Base-by-base conservation (phyloP, 2,329 filamentous ascomycete genomes). In the Seiridium cupressi region DNA sequence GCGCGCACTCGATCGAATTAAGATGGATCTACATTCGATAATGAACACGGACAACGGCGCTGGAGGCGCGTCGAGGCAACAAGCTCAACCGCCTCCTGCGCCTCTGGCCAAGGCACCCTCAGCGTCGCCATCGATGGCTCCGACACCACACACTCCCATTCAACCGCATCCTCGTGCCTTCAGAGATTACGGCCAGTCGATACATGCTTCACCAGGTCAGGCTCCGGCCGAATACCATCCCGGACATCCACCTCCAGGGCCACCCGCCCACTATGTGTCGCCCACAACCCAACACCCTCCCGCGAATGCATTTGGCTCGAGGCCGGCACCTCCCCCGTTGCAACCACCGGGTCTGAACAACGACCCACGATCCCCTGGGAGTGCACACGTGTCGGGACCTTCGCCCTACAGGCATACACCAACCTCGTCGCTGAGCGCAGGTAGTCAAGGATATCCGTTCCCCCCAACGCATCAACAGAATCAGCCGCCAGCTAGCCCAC, bases 21-120 rank as follows among this genome's bases (percentile, higher is more conserved):
- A 65, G 60, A 76, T 85, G 83, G 82, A 85, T 75, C 77, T 85
- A 60, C 73, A 77, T 63, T 79, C 78, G 13, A 81, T 87, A 67
- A 73, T 87, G 53, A 87, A 86, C 70, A 76, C 78, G 31, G 77
- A 80, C 42, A 83, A 68, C 70, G 51, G 71, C 73, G 55, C 67
- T 71, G 59, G 73, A 72, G 63, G 70, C 18, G 64, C 70, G 9
- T 44, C 36, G 44, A 47, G 56, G 57, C 64, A 61, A 62, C 66
- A 63, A 64, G 63, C 68, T 64, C 67, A 64, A 58, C 64, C 62
- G 48, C 60, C 57, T 34, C 62, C 70, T 10, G 7, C 13, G 38
- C 71, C 61, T 54, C 35, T 69, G 56, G 57, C 68, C 57, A 47
- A 65, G 51, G 38, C 65, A 56, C 60, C 67, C 59, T 63, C 63